Evolutionary conservation across 169 alveolate genomes (phyloP).

Genomic region (Miamiensis avidus): DNA sequence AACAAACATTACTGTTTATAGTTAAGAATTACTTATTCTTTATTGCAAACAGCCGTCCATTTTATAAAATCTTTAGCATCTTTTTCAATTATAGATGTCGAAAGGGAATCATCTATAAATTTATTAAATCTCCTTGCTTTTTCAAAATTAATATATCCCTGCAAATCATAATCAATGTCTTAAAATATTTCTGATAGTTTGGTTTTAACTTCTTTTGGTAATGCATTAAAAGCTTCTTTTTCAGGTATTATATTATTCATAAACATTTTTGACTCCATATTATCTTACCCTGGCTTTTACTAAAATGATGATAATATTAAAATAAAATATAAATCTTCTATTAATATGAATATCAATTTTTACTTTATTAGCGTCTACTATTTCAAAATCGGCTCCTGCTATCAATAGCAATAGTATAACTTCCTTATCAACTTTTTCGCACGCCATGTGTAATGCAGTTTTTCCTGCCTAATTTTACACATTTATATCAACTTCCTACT

Average conservation of each 20-base stretch:
- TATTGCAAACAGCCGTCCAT: constrained; percentile 35
- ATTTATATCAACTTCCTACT: constrained; percentile 39
- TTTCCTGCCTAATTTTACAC: constrained; percentile 38
- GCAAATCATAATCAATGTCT: constrained; percentile 40
- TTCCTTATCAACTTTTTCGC: constrained; percentile 53
- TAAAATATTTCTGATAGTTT: constrained; percentile 34
- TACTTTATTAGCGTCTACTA: constrained; percentile 31
- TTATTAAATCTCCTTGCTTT: constrained; percentile 36
- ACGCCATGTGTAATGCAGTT: constrained; percentile 57
- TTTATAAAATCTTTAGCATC: constrained; percentile 47
- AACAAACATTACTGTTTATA: constrained; percentile 6
- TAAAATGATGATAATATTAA: background rate
- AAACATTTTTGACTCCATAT: constrained; percentile 34
- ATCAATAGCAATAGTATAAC: constrained; percentile 43
- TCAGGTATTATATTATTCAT: constrained; percentile 32
- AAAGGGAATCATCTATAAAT: constrained; percentile 29
- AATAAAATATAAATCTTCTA: background rate
- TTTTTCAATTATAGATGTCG: constrained; percentile 24
- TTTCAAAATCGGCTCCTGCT: constrained; percentile 35
- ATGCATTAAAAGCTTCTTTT: constrained; percentile 34
- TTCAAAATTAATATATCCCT: constrained; percentile 12
- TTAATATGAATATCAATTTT: no score
- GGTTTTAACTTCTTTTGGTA: constrained; percentile 8
- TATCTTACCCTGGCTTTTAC: constrained; percentile 58
- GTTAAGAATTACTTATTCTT: no score